phyloP scores from a whole-genome alignment of 495 filamentous ascomycete species.

The Podospora bellae-mahoneyi region DNA sequence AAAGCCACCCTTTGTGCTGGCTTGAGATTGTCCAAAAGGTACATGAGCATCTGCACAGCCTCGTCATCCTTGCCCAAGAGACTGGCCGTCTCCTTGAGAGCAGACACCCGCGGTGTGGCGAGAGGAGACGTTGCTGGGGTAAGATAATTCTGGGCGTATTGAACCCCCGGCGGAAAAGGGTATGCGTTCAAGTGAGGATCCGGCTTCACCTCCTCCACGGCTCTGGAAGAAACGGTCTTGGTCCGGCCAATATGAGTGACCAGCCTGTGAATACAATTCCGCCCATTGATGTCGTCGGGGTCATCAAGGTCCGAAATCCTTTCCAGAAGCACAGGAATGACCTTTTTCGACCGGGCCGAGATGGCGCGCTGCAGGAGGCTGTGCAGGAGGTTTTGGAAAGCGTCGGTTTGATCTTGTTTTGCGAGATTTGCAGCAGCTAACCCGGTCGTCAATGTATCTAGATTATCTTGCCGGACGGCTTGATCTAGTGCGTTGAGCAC shows the following conservation, averaged over 20 bases:
- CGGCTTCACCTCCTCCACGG: slow-evolving; percentile 22
- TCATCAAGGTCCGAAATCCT: slow-evolving; percentile 71
- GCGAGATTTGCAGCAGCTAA: slow-evolving; percentile 57
- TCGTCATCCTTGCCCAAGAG: slow-evolving; percentile 67
- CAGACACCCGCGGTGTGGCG: slow-evolving; percentile 41
- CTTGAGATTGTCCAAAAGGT: slow-evolving; percentile 67
- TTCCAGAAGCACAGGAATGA: slow-evolving; percentile 64
- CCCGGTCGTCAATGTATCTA: slow-evolving; percentile 53
- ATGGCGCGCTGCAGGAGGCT: slow-evolving; percentile 84
- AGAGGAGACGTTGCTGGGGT: slow-evolving; percentile 69
- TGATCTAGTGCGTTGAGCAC: slow-evolving; percentile 68
- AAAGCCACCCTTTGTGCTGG: slow-evolving; percentile 67
- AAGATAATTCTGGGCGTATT: slow-evolving; percentile 58
- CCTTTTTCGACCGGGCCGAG: slow-evolving; percentile 62
- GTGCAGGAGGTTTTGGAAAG: slow-evolving; percentile 60
- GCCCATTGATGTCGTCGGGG: slow-evolving; percentile 85
- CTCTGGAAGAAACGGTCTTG: slow-evolving; percentile 56
- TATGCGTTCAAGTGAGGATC: slow-evolving; percentile 47
- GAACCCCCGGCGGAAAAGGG: slow-evolving; percentile 49
- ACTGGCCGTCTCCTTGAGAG: slow-evolving; percentile 47
- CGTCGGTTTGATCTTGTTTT: slow-evolving; percentile 50
- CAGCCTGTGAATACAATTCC: slow-evolving; percentile 88
- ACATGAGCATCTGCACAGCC: slow-evolving; percentile 67
- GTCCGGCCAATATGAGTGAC: slow-evolving; percentile 84
- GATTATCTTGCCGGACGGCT: slow-evolving; percentile 72